Evolutionary conservation across 441 rosid species (phyloP), one percentile per base, ranked within the genome.

Genomic region (Corymbia citriodora): DNA sequence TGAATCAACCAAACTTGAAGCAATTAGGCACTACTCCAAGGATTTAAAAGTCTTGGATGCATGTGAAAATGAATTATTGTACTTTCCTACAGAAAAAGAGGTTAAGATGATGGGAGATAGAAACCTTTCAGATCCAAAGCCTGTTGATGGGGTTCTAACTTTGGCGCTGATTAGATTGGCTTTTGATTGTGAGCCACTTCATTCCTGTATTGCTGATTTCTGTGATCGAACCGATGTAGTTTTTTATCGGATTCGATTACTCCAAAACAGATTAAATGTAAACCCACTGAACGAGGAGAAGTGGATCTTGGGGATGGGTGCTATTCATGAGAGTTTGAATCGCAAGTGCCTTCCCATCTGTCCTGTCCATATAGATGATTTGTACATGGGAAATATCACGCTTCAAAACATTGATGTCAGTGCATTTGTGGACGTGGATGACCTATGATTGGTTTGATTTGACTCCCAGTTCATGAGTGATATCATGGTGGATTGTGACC

Each of bases 91-190:
- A 1, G 99, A 97, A 90, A 96, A 93, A 94, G 96, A 94, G 91
- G 96, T 96, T 54, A 97, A 95, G 95, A 97, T 97, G 98, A 96
- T 97, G 98, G 99, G 99, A 91, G 98, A 96, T 91, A 94, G 92
- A 90, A 95, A 93, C 90, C 97, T 97, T 90, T 92, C 96, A 13
- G 96, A 97, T 89, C 99, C 98, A 8, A 96, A 90, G 91, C 99
- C 98, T 54, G 99, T 96, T 61, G 99, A 97, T 88, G 97, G 97
- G 29, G 93, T 94, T 91, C 89, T 97, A 90, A 95, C 97, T 74
- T 92, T 96, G 95, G 90, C 94, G 31, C 93, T 97, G 90, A 94
- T 94, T 90, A 95, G 97, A 94, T 93, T 97, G 91, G 98, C 98
- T 89, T 92, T 87, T 40, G 94, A 96, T 21, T 33, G 40, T 86